A percentile compares a stretch with the other conserved stretches of the same genome.
phyloP scores from a whole-genome alignment of 441 rosid species.

The Hypseocharis bilobata region DNA sequence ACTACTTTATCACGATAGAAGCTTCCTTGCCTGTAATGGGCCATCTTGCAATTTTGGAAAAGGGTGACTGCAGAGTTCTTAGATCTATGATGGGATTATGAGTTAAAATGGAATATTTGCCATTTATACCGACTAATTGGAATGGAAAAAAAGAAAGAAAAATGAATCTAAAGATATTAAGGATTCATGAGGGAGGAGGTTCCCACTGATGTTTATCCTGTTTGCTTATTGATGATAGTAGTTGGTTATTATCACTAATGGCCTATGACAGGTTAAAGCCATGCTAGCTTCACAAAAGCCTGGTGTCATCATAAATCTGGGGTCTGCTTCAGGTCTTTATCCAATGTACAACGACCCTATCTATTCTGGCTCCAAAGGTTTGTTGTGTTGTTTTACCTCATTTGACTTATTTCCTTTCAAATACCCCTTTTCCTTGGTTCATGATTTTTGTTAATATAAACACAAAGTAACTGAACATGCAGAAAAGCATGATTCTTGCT shows the following conservation, averaged over 20 bases:
- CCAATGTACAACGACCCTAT: constrained; percentile 54
- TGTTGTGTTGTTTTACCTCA: constrained; percentile 13
- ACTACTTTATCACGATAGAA: neutral
- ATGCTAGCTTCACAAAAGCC: constrained; percentile 71
- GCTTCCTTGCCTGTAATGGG: neutral
- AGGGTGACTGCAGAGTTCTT: neutral
- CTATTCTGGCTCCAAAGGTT: constrained; percentile 79
- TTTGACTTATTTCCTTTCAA: neutral
- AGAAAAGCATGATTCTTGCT: neutral
- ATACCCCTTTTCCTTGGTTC: neutral
- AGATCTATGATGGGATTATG: neutral
- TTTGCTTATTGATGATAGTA: neutral
- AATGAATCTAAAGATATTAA: constrained; percentile 2
- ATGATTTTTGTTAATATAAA: neutral
- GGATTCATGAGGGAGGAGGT: neutral
- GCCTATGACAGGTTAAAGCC: constrained; percentile 44
- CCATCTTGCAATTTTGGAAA: neutral
- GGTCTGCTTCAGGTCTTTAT: constrained; percentile 86
- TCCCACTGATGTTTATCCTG: neutral
- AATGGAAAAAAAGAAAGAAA: neutral
- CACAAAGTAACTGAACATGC: neutral
- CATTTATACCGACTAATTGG: neutral
- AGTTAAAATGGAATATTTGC: neutral
- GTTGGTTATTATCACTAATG: constrained; percentile 7
- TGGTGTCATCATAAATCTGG: constrained; percentile 83